Evolutionary conservation across 2,329 filamentous ascomycete genomes (phyloP), one percentile per base, ranked within the genome.

Genomic region (Curvularia verruculosa): DNA sequence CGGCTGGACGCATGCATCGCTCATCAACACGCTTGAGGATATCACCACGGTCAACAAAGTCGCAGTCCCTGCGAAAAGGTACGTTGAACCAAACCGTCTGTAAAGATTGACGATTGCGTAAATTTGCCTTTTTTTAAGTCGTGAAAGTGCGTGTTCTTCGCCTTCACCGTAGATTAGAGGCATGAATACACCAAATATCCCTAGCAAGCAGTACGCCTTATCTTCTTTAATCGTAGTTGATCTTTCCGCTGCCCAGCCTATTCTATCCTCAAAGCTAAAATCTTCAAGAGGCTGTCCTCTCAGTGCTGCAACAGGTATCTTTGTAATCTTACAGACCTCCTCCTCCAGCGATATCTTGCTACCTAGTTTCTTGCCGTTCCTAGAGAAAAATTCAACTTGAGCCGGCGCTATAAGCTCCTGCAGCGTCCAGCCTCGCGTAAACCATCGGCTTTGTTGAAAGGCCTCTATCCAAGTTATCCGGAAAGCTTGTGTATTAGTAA

Each of bases 191-290:
- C 23, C 55, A 5, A 66, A 56, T 2, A 66, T 54, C 1, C 63
- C 65, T 2, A 68, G 34, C 2, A 68, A 29, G 9, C 56, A 59
- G 7, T 68, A 68, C 0, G 57, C 62, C 1, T 37, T 26, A 3
- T 68, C 64, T 48, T 70, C 66, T 50, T 60, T 55, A 0, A 37
- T 37, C 24, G 54, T 70, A 0, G 72, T 71, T 8, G 59, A 19
- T 1, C 73, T 69, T 13, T 43, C 34, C 13, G 15, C 19, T 29
- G 63, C 61, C 70, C 69, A 72, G 2, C 54, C 52, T 1, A 70
- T 29, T 12, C 60, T 60, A 26, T 68, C 62, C 6, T 34, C 37
- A 0, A 70, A 13, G 2, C 45, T 55, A n/a, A 66, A 69, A 0
- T 59, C 23, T 0, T 7, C 21, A 34, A 45, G 15, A 65, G 6